Percentiles rank a stretch among this genome's conserved stretches.
phyloP scores from a whole-genome alignment of 305 asterid genomes.

The Fraxinus velutina region DNA sequence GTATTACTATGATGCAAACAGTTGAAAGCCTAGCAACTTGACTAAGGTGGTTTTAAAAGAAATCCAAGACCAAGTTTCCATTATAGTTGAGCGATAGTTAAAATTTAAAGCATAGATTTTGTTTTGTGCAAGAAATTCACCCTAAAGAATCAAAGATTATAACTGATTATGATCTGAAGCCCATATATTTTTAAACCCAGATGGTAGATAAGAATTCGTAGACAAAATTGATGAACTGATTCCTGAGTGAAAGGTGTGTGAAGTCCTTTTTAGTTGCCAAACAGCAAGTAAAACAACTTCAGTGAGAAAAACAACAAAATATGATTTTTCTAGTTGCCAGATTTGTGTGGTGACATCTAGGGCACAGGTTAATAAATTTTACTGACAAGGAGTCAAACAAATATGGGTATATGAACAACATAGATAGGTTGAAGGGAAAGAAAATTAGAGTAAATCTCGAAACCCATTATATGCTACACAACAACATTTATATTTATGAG shows the following conservation, averaged over 20 bases:
- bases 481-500: not conserved
- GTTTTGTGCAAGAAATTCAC: not conserved
- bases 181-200: not conserved
- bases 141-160: not conserved
- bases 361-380: not conserved
- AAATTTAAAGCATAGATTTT: not conserved
- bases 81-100: not conserved
- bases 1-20: conserved; percentile 21
- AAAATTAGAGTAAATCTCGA: not conserved
- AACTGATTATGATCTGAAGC: not conserved
- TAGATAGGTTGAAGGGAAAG: not conserved
- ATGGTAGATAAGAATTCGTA: not conserved
- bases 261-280: not conserved
- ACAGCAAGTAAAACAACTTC: not conserved
- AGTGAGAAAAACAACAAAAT: not conserved
- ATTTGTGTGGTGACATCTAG: not conserved
- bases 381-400: conserved; percentile 4
- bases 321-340: not conserved
- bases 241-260: not conserved
- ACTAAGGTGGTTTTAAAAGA: not conserved
- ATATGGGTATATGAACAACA: not conserved
- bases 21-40: conserved; percentile 11
- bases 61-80: conserved; percentile 12
- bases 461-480: not conserved
- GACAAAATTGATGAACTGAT: conserved; percentile 13